A percentile compares a stretch with the other conserved stretches of the same genome.
Conservation (phyloP, 2,329 filamentous ascomycete species). For the Hypoxylon sp. region DNA sequence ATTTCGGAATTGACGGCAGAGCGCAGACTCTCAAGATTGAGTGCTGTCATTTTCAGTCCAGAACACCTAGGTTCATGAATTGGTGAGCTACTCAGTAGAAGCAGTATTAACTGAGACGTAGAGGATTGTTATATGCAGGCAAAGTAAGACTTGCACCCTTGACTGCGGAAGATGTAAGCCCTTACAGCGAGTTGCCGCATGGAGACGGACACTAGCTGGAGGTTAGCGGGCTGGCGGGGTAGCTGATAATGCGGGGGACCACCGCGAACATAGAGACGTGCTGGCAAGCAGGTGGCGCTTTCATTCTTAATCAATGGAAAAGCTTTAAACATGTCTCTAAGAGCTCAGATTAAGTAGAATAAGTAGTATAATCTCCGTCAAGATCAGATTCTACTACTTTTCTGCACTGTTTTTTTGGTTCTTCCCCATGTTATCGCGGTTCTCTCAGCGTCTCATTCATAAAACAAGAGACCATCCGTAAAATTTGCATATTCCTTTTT, state of each 20-base stretch:
- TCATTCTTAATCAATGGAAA: no score
- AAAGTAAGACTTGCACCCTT: not conserved
- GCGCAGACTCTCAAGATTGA: not conserved
- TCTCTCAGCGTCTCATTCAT: no score
- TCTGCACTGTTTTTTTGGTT: no score
- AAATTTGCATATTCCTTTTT: no score
- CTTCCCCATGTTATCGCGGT: no score
- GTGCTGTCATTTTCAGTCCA: not conserved
- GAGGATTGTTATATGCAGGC: not conserved
- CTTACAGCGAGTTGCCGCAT: not conserved
- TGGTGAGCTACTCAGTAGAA: not conserved
- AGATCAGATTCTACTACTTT: no score
- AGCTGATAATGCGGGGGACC: not conserved
- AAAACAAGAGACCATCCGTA: no score
- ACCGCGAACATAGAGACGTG: no score
- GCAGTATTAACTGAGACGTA: not conserved
- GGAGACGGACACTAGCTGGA: not conserved
- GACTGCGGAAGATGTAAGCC: not conserved
- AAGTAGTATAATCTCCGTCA: no score
- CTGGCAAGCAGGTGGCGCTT: no score
- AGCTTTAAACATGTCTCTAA: no score
- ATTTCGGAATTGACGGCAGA: slow-evolving; percentile 16
- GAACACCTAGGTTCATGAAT: not conserved
- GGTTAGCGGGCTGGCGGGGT: not conserved
- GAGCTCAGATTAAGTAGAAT: no score